Evolutionary conservation across 805 yeast species (phyloP).

Genomic region (Lachancea kluyveri): DNA sequence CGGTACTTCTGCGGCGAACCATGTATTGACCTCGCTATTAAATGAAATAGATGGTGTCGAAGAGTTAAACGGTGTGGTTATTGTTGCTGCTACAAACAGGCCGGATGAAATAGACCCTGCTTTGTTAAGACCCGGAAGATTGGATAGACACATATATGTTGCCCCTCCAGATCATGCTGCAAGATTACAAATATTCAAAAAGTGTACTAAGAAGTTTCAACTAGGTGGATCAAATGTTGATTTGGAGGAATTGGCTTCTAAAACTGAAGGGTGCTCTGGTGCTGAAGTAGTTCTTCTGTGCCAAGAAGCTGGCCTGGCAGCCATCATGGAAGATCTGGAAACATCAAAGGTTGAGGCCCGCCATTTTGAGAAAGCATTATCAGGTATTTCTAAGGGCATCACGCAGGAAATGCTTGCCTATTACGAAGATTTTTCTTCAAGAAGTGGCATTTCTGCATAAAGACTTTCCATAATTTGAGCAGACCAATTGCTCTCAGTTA

Average conservation of each 20-base stretch:
- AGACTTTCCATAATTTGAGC: no score
- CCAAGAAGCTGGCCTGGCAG: slow-evolving; percentile 94
- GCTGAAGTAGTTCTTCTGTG: slow-evolving; percentile 89
- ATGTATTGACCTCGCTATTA: slow-evolving; percentile 82
- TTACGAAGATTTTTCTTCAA: slow-evolving; percentile 45
- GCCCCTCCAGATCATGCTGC: slow-evolving; percentile 86
- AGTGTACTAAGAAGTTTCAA: slow-evolving; percentile 62
- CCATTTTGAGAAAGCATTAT: slow-evolving; percentile 70
- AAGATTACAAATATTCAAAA: slow-evolving; percentile 66
- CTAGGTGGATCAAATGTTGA: slow-evolving; percentile 41
- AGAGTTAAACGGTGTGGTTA: slow-evolving; percentile 85
- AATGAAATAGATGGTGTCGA: slow-evolving; percentile 98
- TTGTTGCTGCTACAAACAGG: slow-evolving; percentile 93
- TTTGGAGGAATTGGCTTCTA: slow-evolving; percentile 46
- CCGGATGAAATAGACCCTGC: slow-evolving; percentile 95
- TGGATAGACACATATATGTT: slow-evolving; percentile 90
- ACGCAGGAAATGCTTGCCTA: slow-evolving; percentile 80
- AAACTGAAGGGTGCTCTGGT: slow-evolving; percentile 91
- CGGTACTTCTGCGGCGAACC: slow-evolving; percentile 64
- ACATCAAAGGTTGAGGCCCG: slow-evolving; percentile 46
- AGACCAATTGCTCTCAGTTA: no score
- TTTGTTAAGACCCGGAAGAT: slow-evolving; percentile 87
- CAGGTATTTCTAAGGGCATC: slow-evolving; percentile 68
- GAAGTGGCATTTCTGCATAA: slow-evolving; percentile 33
- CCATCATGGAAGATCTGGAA: slow-evolving; percentile 71